Evolutionary conservation across 2,329 filamentous ascomycete genomes (phyloP), one percentile per base, ranked within the genome.

Genomic region (Apiospora hydei): DNA sequence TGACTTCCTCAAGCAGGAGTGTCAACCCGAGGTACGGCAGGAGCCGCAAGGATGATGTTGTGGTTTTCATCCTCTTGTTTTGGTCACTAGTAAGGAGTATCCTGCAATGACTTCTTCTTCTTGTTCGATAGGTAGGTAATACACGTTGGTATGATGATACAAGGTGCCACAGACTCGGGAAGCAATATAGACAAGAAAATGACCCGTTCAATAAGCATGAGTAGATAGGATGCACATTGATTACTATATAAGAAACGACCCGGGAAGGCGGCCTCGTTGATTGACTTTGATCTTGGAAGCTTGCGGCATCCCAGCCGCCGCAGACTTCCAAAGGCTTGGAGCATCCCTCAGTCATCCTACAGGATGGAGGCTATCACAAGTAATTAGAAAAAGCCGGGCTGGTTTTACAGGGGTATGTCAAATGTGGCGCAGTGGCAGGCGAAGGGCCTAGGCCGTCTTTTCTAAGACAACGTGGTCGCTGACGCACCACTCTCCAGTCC

Each of bases 221-320:
- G n/a, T 10, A n/a, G 21, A 4, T 21, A 64, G 13, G 57, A 4
- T n/a, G 34, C 57, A 7, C 18, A 14, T 24, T 0, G 34, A 11
- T 21, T 21, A 24, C 34, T 41, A 41, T 41, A 30, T 64, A 64
- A 21, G 8, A 18, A 21, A 24, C 34, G 34, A 18, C 16, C 11
- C 21, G 8, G 21, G 21, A 14, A 21, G 21, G 10, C 34, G 57
- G 57, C 30, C 38, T 8, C 46, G 46, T 4, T 7, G 57, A 64
- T 41, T 41, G 57, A 41, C 57, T 64, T 46, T 64, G 41, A 34
- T 64, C 34, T 64, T 64, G 57, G 57, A 64, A 64, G 30, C 57
- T 64, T 64, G 57, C 57, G 7, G 16, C 46, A 41, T 13, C 18
- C 34, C 30, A n/a, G 57, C 18, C 30, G 3, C 6, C 30, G 34